Conservation (phyloP, 2,329 filamentous ascomycete species). For the Calonectria leucothoes region DNA sequence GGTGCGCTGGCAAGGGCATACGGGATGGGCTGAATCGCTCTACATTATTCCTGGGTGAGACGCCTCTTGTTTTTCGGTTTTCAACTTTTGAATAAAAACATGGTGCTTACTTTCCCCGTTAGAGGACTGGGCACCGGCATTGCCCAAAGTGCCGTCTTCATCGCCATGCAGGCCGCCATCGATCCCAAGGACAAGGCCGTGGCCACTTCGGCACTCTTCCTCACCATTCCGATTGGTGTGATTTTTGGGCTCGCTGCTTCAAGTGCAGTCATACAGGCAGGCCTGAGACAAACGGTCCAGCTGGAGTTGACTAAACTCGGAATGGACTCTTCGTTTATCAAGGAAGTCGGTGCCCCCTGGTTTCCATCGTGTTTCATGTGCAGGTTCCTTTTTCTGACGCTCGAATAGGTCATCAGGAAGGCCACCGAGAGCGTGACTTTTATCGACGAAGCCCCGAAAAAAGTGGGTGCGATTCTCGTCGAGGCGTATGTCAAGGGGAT, state of each 20-base stretch:
- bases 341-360: slow-evolving; percentile 18
- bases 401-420: slow-evolving; percentile 26
- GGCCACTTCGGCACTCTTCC: slow-evolving; percentile 55
- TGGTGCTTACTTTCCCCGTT: neutral
- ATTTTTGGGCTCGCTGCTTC: slow-evolving; percentile 53
- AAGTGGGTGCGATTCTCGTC: slow-evolving; percentile 18
- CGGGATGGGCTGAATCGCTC: slow-evolving; percentile 64
- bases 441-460: slow-evolving; percentile 30
- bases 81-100: neutral
- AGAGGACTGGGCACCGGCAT: slow-evolving; percentile 55
- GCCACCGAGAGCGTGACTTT: slow-evolving; percentile 32
- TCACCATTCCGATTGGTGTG: slow-evolving; percentile 50
- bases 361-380: neutral
- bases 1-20: slow-evolving; percentile 70
- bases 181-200: slow-evolving; percentile 51
- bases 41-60: slow-evolving; percentile 64
- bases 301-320: slow-evolving; percentile 20
- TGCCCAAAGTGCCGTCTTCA: slow-evolving; percentile 54
- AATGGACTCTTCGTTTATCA: slow-evolving; percentile 14
- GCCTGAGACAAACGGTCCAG: slow-evolving; percentile 24
- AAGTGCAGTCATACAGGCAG: slow-evolving; percentile 46
- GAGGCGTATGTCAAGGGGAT: slow-evolving; percentile 32
- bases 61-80: fast-evolving
- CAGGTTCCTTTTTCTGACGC: neutral
- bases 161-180: slow-evolving; percentile 55